Percentiles rank a stretch among this genome's conserved stretches.
These are phyloP conservation scores for Chenopodium formosanum DNA, from an alignment of 148 eudicot species.

Conservation along the genomic window DNA sequence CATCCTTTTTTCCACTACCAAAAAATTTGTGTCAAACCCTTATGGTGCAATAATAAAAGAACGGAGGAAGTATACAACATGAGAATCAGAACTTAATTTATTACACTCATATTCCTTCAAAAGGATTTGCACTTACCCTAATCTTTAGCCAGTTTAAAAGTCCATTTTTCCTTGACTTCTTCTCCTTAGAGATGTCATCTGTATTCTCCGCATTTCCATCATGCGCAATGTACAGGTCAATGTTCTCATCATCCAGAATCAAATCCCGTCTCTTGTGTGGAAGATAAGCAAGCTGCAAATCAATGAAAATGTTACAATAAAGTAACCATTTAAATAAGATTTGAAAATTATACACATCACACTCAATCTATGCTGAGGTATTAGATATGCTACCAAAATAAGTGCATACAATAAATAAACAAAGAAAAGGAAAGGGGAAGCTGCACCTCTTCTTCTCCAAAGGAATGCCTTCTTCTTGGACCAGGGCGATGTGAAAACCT, in stretches of 20 bases:
- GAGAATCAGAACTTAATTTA: not conserved
- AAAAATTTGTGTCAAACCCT: no score
- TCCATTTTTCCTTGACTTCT: conserved; percentile 76
- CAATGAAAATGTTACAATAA: conserved; percentile 2
- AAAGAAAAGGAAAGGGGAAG: not conserved
- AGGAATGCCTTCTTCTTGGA: conserved; percentile 89
- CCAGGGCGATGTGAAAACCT: conserved; percentile 69
- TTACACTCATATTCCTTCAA: not conserved
- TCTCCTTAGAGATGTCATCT: conserved; percentile 66
- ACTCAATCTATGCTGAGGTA: not conserved
- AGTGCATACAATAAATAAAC: not conserved
- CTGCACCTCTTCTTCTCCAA: conserved; percentile 96
- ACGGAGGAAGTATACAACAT: not conserved
- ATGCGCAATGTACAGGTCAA: conserved; percentile 65
- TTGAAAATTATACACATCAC: not conserved
- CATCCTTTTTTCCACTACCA: no score
- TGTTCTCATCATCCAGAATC: conserved; percentile 82
- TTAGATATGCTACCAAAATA: not conserved
- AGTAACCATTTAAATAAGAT: not conserved
- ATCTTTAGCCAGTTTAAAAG: conserved; percentile 86
- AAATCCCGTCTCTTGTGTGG: conserved; percentile 89
- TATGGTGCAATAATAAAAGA: no score
- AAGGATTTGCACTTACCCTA: conserved; percentile 52
- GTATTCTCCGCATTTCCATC: conserved; percentile 64
- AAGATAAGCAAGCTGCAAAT: conserved; percentile 88